Percentiles rank a stretch among this genome's conserved stretches.
Conservation (phyloP, 345 rosid genomes). For the Boechera retrofracta region DNA sequence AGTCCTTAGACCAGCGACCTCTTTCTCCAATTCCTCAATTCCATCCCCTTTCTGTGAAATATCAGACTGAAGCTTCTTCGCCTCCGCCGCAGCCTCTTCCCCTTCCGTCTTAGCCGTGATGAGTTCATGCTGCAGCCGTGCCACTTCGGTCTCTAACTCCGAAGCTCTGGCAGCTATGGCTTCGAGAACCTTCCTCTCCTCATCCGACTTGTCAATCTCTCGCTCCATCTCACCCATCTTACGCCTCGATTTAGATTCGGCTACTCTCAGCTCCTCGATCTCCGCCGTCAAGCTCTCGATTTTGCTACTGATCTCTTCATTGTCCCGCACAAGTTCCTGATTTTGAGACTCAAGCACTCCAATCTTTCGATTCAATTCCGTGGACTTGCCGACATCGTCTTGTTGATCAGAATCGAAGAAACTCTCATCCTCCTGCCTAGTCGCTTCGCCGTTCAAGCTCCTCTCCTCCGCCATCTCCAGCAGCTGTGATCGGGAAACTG, state of each 20-base stretch:
- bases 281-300: slow-evolving; percentile 46
- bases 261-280: slow-evolving; percentile 53
- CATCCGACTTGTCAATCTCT: slow-evolving; percentile 58
- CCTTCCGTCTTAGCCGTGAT: slow-evolving; percentile 58
- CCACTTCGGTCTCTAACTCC: slow-evolving; percentile 68
- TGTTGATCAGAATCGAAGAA: slow-evolving; percentile 50
- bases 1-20: slow-evolving; percentile 54
- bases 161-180: slow-evolving; percentile 57
- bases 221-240: slow-evolving; percentile 50
- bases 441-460: slow-evolving; percentile 50
- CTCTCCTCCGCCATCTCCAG: slow-evolving; percentile 57
- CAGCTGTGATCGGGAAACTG: neutral
- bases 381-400: slow-evolving; percentile 36
- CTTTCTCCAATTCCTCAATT: slow-evolving; percentile 53
- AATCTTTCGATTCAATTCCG: slow-evolving; percentile 50
- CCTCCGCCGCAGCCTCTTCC: slow-evolving; percentile 55
- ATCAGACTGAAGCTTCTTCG: slow-evolving; percentile 42
- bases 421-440: slow-evolving; percentile 45
- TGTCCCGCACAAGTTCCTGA: slow-evolving; percentile 47
- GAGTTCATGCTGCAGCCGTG: slow-evolving; percentile 70
- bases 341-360: slow-evolving; percentile 65
- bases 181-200: slow-evolving; percentile 55
- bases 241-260: slow-evolving; percentile 46
- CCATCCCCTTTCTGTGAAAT: slow-evolving; percentile 48
- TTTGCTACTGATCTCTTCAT: slow-evolving; percentile 48